phyloP scores from a whole-genome alignment of 305 asterid species.

The Euphrasia arctica region DNA sequence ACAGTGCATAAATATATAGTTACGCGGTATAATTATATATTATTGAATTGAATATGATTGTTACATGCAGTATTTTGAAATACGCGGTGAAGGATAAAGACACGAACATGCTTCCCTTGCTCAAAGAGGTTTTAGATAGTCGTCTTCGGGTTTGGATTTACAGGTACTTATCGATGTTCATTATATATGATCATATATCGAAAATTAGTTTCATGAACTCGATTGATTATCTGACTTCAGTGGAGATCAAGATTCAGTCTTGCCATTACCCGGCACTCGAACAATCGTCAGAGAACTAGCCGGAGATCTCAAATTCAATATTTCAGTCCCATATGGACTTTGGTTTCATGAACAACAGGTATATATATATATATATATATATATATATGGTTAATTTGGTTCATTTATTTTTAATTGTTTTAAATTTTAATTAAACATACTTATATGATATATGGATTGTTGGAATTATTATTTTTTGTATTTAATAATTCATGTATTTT shows the following conservation, averaged over 20 bases:
- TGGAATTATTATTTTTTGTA: no score
- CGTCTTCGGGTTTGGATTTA: constrained; percentile 68
- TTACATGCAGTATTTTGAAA: constrained; percentile 39
- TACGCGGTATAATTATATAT: no score
- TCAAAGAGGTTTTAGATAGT: constrained; percentile 51
- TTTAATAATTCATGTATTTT: no score
- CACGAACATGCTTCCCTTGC: constrained; percentile 67
- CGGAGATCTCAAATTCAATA: constrained; percentile 51
- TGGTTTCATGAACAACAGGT: constrained; percentile 94
- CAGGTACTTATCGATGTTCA: constrained; percentile 37
- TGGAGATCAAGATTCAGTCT: constrained; percentile 98
- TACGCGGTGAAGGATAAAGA: constrained; percentile 50
- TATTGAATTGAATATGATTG: no score
- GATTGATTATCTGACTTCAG: constrained; percentile 30
- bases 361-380: constrained; percentile 22
- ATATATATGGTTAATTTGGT: no score
- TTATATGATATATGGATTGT: no score
- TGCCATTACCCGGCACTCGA: constrained; percentile 79
- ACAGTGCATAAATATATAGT: no score
- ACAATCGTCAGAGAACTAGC: constrained; percentile 88
- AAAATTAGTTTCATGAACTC: background rate
- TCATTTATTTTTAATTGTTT: no score
- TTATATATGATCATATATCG: no score
- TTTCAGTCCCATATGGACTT: constrained; percentile 81
- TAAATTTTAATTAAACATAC: no score